These are phyloP conservation scores for Candida boidinii DNA, from an alignment of 805 yeast genomes.

Conservation along the genomic window DNA sequence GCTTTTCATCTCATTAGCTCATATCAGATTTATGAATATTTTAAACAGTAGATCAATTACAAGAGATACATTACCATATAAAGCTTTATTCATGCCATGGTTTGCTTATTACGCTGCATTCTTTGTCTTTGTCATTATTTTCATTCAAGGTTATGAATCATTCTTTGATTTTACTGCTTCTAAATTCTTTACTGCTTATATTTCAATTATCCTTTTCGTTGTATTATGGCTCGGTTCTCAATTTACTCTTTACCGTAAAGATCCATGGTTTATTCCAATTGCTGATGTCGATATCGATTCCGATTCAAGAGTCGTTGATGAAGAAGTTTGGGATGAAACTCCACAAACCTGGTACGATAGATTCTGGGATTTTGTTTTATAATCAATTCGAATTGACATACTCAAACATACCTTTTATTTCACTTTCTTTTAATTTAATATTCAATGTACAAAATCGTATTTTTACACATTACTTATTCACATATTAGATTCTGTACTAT, in stretches of 20 bases:
- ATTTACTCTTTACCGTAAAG: conserved; percentile 44
- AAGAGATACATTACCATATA: conserved; percentile 65
- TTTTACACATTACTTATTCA: too few species aligned
- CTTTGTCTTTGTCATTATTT: conserved; percentile 44
- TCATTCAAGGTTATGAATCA: conserved; percentile 65
- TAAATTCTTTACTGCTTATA: conserved; percentile 60
- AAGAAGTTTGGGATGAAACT: conserved; percentile 6
- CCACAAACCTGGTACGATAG: neutral
- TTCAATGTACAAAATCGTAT: too few species aligned
- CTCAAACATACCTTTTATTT: too few species aligned
- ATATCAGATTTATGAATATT: conserved; percentile 62
- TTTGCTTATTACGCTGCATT: conserved; percentile 55
- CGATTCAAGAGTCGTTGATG: conserved; percentile 6
- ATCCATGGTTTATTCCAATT: conserved; percentile 34
- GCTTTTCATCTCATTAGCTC: conserved; percentile 58
- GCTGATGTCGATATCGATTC: conserved; percentile 47
- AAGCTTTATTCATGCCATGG: conserved; percentile 63
- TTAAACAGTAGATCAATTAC: conserved; percentile 54
- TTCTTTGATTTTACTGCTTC: conserved; percentile 49
- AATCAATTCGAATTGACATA: too few species aligned
- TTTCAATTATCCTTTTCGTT: conserved; percentile 56
- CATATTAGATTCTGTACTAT: too few species aligned
- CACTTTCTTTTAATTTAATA: too few species aligned
- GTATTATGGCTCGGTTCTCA: conserved; percentile 39
- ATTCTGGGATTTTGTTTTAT: conserved; percentile 4